Percentiles rank a stretch among this genome's conserved stretches.
Evolutionary conservation across 169 alveolate genomes (phyloP).

Genomic region (Plasmodium ovale): DNA sequence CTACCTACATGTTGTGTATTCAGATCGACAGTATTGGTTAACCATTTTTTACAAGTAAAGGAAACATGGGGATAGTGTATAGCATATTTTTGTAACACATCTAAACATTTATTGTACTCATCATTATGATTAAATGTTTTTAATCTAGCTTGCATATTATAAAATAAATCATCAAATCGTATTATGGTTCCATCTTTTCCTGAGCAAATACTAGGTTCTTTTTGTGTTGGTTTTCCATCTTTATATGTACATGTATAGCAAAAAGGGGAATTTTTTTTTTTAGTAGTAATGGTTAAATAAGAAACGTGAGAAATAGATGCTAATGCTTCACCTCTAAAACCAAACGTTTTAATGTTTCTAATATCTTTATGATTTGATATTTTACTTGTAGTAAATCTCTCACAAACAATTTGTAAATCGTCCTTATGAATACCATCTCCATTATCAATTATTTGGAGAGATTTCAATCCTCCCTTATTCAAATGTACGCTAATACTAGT

Average conservation of each 20-base stretch:
- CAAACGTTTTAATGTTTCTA: slow-evolving; percentile 92
- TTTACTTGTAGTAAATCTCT: slow-evolving; percentile 98
- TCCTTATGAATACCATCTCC: slow-evolving; percentile 96
- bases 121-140: slow-evolving; percentile 82
- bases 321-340: slow-evolving; percentile 99
- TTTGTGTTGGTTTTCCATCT: slow-evolving; percentile 87
- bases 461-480: slow-evolving; percentile 93
- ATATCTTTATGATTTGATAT: slow-evolving; percentile 91
- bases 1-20: slow-evolving; percentile 78
- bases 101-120: slow-evolving; percentile 91
- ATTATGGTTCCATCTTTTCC: slow-evolving; percentile 83
- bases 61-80: slow-evolving; percentile 92
- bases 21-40: slow-evolving; percentile 84
- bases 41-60: slow-evolving; percentile 87
- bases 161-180: slow-evolving; percentile 81
- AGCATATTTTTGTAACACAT: slow-evolving; percentile 93
- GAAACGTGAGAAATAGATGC: slow-evolving; percentile 95
- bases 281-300: slow-evolving; percentile 92
- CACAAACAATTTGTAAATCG: slow-evolving; percentile 95
- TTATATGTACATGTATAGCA: slow-evolving; percentile 89
- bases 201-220: slow-evolving; percentile 77
- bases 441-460: slow-evolving; percentile 94
- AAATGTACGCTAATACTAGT: slow-evolving; percentile 88
- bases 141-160: slow-evolving; percentile 79
- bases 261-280: slow-evolving; percentile 84